Evolutionary conservation across 192 early-diverging fungal genomes (phyloP).

Genomic region (Mortierella antarctica): DNA sequence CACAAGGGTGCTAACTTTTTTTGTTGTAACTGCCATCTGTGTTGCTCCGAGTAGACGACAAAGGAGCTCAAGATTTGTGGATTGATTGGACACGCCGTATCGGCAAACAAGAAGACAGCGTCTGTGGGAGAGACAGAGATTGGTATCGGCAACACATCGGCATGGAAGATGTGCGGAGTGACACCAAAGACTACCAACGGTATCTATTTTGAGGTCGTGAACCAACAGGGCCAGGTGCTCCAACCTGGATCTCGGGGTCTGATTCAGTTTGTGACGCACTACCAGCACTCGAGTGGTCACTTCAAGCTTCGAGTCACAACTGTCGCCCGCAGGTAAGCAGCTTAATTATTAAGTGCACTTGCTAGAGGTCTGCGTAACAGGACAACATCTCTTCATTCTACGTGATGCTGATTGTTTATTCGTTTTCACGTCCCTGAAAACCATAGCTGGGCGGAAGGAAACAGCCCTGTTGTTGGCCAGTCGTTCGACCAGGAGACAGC

Average conservation of each 20-base stretch:
- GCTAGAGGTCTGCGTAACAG: too few species aligned
- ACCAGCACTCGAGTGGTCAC: conserved; percentile 94
- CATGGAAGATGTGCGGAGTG: conserved; percentile 94
- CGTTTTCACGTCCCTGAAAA: neutral
- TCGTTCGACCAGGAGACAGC: conserved; percentile 99
- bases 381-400: too few species aligned
- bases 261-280: conserved; percentile 95
- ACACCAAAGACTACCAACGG: conserved; percentile 87
- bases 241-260: conserved; percentile 87
- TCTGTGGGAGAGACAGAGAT: conserved; percentile 98
- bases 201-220: conserved; percentile 97
- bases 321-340: conserved; percentile 81
- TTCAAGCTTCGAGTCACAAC: conserved; percentile 95
- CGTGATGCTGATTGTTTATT: neutral
- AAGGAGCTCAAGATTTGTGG: conserved; percentile 96
- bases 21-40: neutral
- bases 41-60: conserved; percentile 74
- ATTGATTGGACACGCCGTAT: conserved; percentile 95
- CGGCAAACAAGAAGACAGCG: conserved; percentile 88
- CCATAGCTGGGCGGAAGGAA: conserved; percentile 74
- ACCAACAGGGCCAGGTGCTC: conserved; percentile 82
- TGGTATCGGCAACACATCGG: conserved; percentile 94
- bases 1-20: neutral
- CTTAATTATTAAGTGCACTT: neutral
- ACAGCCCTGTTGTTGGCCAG: conserved; percentile 84